Base-by-base conservation (phyloP, 768 basidiomycete species). In the Saitozyma podzolica region DNA sequence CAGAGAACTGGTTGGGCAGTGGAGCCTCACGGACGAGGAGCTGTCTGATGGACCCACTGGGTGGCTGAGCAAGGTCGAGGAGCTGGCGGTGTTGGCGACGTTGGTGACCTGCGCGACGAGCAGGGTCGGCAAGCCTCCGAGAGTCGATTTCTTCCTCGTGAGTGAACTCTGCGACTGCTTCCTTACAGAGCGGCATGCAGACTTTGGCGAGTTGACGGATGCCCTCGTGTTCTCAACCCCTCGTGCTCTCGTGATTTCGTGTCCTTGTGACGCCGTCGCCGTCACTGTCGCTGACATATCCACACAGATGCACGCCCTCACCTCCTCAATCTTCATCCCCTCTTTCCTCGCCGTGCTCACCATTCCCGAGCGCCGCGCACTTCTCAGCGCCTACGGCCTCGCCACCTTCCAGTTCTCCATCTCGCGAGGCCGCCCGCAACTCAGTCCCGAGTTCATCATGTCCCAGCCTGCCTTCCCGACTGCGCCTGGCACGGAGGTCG, bases 71-170 rank as follows among this genome's bases (percentile, higher is more conserved):
- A 70, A 65, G 48, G 45, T 57, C 13, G 71, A 75, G 52, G 73
- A 75, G 56, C 17, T 75, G 19, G 70, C 66, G 3, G 55, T 75
- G 0, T 57, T 72, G 40, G 60, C 59, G 9, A 72, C 71, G 3
- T 59, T 75, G 20, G 42, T 75, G 10, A 63, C 62, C 19, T 64
- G 61, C 54, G 66, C 59, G 9, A 68, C 71, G 1, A 65, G 71
- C 9, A 50, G 71, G 37, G 40, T 40, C 13, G 71, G 71, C 2
- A 56, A 59, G 45, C 62, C 57, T 47, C 52, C 60, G 8, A 66
- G 64, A 48, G 61, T 75, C 8, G 73, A 75, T 56, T 75, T 75
- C 61, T 73, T 75, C 67, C 47, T 75, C 60, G 73, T 73, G 51
- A 62, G 73, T 68, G 19, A 6, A 29, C 29, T 29, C 29, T 29